These are phyloP conservation scores for Aspergillus indologenus DNA, from an alignment of 495 filamentous ascomycete species.

Conservation along the genomic window DNA sequence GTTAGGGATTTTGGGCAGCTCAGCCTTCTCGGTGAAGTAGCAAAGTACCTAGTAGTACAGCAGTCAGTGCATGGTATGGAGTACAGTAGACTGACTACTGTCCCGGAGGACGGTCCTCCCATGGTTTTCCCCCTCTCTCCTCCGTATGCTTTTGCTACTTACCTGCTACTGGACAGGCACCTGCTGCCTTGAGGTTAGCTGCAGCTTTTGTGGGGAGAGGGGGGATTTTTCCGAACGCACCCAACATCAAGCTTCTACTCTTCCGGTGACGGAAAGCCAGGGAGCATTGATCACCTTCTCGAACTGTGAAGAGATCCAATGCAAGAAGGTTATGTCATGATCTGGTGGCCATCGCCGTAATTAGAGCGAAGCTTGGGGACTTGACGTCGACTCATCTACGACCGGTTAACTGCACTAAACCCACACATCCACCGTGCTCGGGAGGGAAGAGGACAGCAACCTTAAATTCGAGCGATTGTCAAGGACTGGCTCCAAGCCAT, in stretches of 20 bases:
- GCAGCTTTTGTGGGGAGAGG: not conserved
- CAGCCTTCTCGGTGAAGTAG: not conserved
- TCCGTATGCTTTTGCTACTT: not conserved
- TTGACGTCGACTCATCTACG: not conserved
- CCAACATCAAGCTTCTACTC: too few species aligned
- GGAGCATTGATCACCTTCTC: too few species aligned
- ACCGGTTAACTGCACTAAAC: not conserved
- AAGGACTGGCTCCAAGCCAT: too few species aligned
- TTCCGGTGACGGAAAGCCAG: too few species aligned
- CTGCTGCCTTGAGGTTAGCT: not conserved
- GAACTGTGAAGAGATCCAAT: too few species aligned
- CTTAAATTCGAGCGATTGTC: conserved; percentile 4
- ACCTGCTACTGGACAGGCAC: not conserved
- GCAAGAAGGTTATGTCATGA: not conserved
- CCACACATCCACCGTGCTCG: not conserved
- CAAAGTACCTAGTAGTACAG: too few species aligned
- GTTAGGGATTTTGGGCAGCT: conserved; percentile 19
- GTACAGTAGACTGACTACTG: too few species aligned
- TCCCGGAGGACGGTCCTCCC: not conserved
- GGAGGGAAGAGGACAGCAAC: conserved; percentile 1
- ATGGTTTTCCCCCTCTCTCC: not conserved
- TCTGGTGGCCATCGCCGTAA: too few species aligned
- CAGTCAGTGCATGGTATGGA: too few species aligned
- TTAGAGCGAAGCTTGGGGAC: too few species aligned
- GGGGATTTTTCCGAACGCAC: not conserved